Evolutionary conservation across 208 protist species (phyloP), one percentile per base, ranked within the genome.

Genomic region (Crithidia sp.): DNA sequence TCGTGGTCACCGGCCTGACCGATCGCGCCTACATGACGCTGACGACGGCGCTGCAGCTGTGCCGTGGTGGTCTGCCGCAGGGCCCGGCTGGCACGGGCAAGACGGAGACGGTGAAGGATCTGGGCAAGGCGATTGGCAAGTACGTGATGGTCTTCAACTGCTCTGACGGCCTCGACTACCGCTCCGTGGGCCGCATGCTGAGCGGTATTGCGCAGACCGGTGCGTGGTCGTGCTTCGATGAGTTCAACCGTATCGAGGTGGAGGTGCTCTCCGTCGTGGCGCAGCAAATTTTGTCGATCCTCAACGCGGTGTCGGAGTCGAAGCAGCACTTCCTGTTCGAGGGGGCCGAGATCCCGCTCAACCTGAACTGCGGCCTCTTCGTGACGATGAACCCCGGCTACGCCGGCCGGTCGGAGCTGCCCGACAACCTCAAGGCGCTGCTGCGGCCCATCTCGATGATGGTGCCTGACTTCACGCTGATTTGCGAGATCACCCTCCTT

Each of bases 381-480:
- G 97, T 99, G 10, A 99, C 98, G 16, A 99, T 99, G 98, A 99
- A 99, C 83, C 98, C 98, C 54, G 97, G 98, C 61, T 99, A 99
- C 88, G 98, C 98, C 14, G 99, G 98, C 19, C 95, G 99, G 53
- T 98, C 97, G 7, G 98, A 99, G 84, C 88, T 99, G 45, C 98
- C 98, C 7, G 98, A 99, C 81, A 99, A 99, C 88, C 88, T 99
- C 17, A 99, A 99, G 82, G 95, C 95, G 9, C 82, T 99, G 47
- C 92, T 99, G 60, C 91, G 98, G n/a, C 98, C 98, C 47, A 97
- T 99, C 40, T 97, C 98, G 10, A 99, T 99, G 99, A 99, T 99
- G 95, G 93, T 98, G 70, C 99, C 99, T 7, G 98, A 99, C 85
- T 98, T 98, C 60, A 79, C 90, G 6, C 82, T 99, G 13, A 99